A percentile compares a stretch with the other conserved stretches of the same genome.
Conservation (phyloP, 2,329 filamentous ascomycete species). For the Didymellaceae sp. region DNA sequence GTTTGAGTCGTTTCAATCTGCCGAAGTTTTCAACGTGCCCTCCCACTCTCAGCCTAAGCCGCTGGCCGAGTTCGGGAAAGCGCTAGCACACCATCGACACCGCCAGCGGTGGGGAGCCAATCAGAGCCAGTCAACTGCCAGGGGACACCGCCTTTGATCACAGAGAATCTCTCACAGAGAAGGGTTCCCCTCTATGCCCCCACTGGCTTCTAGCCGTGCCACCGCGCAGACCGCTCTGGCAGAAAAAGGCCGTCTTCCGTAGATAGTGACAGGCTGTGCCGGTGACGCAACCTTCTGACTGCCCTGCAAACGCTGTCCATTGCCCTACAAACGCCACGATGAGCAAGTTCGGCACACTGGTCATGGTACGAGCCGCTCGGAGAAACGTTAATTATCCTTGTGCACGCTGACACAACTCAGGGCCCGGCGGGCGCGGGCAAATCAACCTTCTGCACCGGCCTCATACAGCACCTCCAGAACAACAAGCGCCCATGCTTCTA, state of each 20-base stretch:
- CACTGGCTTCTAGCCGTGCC: neutral
- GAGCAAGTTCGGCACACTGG: slow-evolving; percentile 93
- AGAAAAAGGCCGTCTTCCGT: slow-evolving; percentile 11
- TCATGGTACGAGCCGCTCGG: slow-evolving; percentile 67
- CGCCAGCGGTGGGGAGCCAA: slow-evolving; percentile 28
- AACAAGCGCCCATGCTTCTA: slow-evolving; percentile 96
- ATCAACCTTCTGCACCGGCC: slow-evolving; percentile 91
- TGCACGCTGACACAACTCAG: slow-evolving; percentile 24
- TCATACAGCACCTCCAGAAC: slow-evolving; percentile 91
- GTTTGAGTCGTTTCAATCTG: slow-evolving; percentile 29
- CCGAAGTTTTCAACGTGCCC: slow-evolving; percentile 40
- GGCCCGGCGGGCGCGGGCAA: slow-evolving; percentile 96
- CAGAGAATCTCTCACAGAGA: slow-evolving; percentile 13
- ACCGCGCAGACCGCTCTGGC: slow-evolving; percentile 7
- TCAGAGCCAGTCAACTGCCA: neutral
- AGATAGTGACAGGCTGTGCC: neutral
- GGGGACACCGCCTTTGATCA: slow-evolving; percentile 16
- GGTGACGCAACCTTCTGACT: slow-evolving; percentile 12
- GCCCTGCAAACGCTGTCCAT: slow-evolving; percentile 27
- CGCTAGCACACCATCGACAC: slow-evolving; percentile 11
- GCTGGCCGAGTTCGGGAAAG: slow-evolving; percentile 12
- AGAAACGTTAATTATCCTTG: too few relatives aligned
- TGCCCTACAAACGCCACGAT: slow-evolving; percentile 56
- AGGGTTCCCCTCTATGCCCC: slow-evolving; percentile 20
- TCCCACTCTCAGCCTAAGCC: slow-evolving; percentile 17